Base-by-base conservation (phyloP, 2,329 filamentous ascomycete species). In the Plenodomus lindquistii region DNA sequence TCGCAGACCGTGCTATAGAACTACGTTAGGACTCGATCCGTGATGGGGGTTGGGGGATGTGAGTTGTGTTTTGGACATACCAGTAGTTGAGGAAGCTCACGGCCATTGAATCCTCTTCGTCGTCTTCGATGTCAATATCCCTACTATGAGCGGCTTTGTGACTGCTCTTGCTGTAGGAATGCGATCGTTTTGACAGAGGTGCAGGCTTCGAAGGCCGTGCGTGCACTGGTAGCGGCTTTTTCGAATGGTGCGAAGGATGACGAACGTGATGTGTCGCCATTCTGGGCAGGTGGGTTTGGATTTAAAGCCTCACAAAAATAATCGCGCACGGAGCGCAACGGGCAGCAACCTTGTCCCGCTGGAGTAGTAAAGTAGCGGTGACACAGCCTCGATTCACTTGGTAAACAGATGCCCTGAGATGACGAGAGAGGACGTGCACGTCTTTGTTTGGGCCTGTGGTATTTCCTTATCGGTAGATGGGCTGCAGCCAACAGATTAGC, bases 1-100 rank as follows among this genome's bases (percentile, higher is more conserved):
- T 86, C 84, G 69, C 84, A 86, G 63, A 80, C 84, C 54, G 83
- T 80, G 71, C 83, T 86, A 63, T 31, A 29, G 22, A 8, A 35
- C 2, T 15, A 39, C 13, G 42, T 58, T 44, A 63, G 56, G 35
- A 48, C 29, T 22, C 39, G 18, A 18, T 48, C 37, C 29, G 40
- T 8, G 24, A 27, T 20, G 13, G n/a, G 29, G 21, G 9, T 29
- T 15, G 13, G n/a, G 29, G 21, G 9, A 24, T 15, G 21, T 18
- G 37, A 13, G 34, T 34, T 47, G 46, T 34, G 21, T 24, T 22
- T 34, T n/a, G 52, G 36, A 65, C 73, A 44, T 66, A 81, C 79
- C 79, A 81, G 69, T 75, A 81, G 52, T 81, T 77, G 54, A 79
- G 57, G 56, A 81, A 81, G 63, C 76, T 78, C 46, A 73, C 71